phyloP scores from a whole-genome alignment of 179 eudicot species.

The Carnegiea gigantea region DNA sequence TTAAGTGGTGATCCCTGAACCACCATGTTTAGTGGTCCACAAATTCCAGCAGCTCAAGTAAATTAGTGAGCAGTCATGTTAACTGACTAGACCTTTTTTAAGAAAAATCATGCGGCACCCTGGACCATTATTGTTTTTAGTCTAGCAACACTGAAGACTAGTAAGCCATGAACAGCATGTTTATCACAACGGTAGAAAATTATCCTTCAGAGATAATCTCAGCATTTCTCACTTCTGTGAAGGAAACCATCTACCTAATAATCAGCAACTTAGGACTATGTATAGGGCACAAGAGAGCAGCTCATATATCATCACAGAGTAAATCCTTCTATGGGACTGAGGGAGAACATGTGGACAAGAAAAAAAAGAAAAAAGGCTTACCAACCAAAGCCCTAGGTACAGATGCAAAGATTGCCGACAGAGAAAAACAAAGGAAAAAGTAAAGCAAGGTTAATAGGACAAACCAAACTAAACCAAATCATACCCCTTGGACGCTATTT shows the following conservation, averaged over 20 bases:
- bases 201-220: background rate
- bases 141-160: background rate
- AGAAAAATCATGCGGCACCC: background rate
- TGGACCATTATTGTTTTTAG: background rate
- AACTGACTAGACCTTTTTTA: too few species aligned
- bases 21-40: background rate
- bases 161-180: background rate
- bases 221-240: background rate
- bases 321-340: too few species aligned
- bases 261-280: background rate
- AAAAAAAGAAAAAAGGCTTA: too few species aligned
- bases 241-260: background rate
- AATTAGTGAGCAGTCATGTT: background rate
- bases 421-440: too few species aligned
- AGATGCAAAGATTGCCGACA: background rate
- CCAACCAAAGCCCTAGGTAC: too few species aligned
- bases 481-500: background rate
- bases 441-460: background rate
- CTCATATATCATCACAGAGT: background rate
- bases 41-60: background rate
- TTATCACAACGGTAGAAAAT: background rate
- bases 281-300: background rate
- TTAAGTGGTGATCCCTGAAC: background rate
- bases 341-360: too few species aligned
- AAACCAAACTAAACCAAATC: background rate